Evolutionary conservation across 257 asterid species (phyloP), one percentile per base, ranked within the genome.

Genomic region (Jasminum sambac): DNA sequence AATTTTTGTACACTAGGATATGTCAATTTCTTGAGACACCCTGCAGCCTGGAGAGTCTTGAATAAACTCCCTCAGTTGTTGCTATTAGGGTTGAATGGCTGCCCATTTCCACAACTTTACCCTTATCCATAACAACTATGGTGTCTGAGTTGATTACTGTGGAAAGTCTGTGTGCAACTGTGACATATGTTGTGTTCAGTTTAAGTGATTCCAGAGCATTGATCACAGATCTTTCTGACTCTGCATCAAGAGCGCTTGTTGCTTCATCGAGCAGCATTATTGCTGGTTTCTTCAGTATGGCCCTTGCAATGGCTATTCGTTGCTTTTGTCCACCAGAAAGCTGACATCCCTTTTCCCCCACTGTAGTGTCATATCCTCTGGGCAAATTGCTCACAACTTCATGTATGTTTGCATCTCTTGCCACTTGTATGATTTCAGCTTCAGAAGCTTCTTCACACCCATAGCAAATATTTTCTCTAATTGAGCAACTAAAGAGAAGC

Each of bases 271-370:
- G 91, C 57, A 89, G 85, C 89, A 91, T 70, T 74, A 86, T 84
- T 39, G 79, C 84, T 19, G 96, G 96, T 72, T 78, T 91, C 70
- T 80, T 91, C 72, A 87, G 72, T 70, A 87, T 74, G 70, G 85
- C 88, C 79, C 91, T 79, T 23, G 91, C 89, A 63, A 89, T 86
- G 48, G 90, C 96, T 83, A 87, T 76, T 72, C 91, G 71, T 72
- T 91, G 97, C 76, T 91, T 89, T 59, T 87, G 96, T 67, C 96
- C 96, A 63, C 96, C 95, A 11, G 97, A 89, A 75, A 87, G 96
- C 68, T 84, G 97, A 72, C 89, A 82, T 75, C 96, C 96, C 68
- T 86, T 84, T 66, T 89, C 96, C 77, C 97, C 95, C 1, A 85
- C 93, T 42, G 79, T 55, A 1, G 95, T 87, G 57, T 83, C 76